phyloP scores from a whole-genome alignment of 2,329 filamentous ascomycete genomes.

The Colletotrichum gigasporum region DNA sequence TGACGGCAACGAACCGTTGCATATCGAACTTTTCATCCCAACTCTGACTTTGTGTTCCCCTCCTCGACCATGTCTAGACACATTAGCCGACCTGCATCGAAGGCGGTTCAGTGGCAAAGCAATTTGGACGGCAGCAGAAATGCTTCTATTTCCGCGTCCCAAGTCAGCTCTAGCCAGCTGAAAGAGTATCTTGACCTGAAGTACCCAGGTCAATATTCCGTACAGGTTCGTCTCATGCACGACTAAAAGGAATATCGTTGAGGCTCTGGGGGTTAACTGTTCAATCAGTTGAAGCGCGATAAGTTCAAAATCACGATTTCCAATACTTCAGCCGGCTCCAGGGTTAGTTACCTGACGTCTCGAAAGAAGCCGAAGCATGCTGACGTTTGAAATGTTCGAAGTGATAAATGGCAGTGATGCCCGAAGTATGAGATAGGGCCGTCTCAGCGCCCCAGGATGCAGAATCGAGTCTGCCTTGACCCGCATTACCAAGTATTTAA shows the following conservation, averaged over 20 bases:
- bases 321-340: background rate
- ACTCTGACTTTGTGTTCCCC: background rate
- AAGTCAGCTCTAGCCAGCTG: constrained; percentile 15
- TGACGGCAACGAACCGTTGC: background rate
- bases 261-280: background rate
- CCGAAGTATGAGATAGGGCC: too few relatives aligned
- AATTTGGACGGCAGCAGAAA: constrained; percentile 11
- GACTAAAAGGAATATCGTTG: fast-evolving
- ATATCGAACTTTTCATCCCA: too few relatives aligned
- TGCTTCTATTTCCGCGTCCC: background rate
- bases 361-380: too few relatives aligned
- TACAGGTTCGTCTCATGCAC: background rate
- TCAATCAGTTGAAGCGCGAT: background rate
- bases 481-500: too few relatives aligned
- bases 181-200: constrained; percentile 12
- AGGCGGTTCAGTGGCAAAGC: constrained; percentile 20
- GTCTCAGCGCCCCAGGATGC: too few relatives aligned
- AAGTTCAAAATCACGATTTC: constrained; percentile 7
- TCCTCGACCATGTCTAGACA: background rate
- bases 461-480: too few relatives aligned
- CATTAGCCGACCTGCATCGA: too few relatives aligned
- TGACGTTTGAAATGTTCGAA: too few relatives aligned
- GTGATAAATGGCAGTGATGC: too few relatives aligned
- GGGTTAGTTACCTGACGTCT: background rate
- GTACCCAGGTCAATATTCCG: constrained; percentile 10